These are phyloP conservation scores for Pyrus bretschneideri DNA, from an alignment of 306 rosid genomes.

Conservation along the genomic window DNA sequence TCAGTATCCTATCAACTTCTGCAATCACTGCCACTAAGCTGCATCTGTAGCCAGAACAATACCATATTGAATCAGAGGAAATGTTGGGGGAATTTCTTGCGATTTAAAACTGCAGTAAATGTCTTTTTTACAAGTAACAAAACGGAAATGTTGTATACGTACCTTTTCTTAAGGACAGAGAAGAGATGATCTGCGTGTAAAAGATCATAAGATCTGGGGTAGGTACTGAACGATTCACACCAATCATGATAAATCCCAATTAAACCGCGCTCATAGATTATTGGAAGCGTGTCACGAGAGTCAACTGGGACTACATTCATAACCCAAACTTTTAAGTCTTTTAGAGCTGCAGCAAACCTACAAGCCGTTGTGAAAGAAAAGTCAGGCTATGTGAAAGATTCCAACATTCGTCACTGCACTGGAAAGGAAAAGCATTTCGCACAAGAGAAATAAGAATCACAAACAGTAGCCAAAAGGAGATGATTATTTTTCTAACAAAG, in stretches of 20 bases:
- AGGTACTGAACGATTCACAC: slow-evolving; percentile 80
- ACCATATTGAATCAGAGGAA: slow-evolving; percentile 2
- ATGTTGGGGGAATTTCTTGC: not conserved
- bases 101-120: not conserved
- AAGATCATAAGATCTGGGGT: slow-evolving; percentile 80
- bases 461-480: not conserved
- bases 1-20: slow-evolving; percentile 75
- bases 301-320: slow-evolving; percentile 76
- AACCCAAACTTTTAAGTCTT: slow-evolving; percentile 57
- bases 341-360: slow-evolving; percentile 82
- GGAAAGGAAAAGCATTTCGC: not conserved
- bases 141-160: not conserved
- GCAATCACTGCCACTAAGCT: slow-evolving; percentile 53
- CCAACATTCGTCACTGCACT: not conserved
- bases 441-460: not conserved
- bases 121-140: not conserved
- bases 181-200: slow-evolving; percentile 71
- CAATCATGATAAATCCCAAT: slow-evolving; percentile 79
- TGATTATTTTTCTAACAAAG: not conserved
- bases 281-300: slow-evolving; percentile 62
- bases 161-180: slow-evolving; percentile 52
- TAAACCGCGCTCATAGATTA: slow-evolving; percentile 76
- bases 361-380: not conserved
- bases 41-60: slow-evolving; percentile 49
- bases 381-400: not conserved